Percentiles rank a stretch among this genome's conserved stretches.
Conservation (phyloP, 1,284 basidiomycete genomes). For the Ganoderma boninense region DNA sequence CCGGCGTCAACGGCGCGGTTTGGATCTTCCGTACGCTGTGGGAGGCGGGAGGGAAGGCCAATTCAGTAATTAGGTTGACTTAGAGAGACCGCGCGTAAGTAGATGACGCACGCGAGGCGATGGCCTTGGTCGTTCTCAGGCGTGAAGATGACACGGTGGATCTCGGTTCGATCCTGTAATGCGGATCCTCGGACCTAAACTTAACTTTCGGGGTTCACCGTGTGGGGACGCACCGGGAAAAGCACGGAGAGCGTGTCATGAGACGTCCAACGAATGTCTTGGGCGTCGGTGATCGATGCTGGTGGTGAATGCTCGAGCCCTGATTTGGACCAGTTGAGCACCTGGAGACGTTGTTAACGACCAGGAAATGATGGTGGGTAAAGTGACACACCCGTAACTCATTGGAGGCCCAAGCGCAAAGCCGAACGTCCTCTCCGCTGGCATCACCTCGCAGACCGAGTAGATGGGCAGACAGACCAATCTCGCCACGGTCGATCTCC, state of each 20-base stretch:
- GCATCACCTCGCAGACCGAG: constrained; percentile 45
- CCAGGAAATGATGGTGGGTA: not conserved
- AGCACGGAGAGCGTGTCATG: constrained; percentile 36
- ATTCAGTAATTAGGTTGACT: constrained; percentile 7
- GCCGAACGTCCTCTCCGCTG: constrained; percentile 42
- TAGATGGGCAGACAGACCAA: constrained; percentile 43
- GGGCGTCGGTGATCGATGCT: constrained; percentile 38
- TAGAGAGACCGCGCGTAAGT: not conserved
- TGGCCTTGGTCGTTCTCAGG: constrained; percentile 29
- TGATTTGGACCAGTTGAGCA: constrained; percentile 13
- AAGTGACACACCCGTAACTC: constrained; percentile 50
- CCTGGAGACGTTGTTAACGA: constrained; percentile 7
- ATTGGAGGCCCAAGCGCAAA: constrained; percentile 54
- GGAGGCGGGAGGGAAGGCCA: not conserved
- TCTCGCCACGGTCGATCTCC: constrained; percentile 36
- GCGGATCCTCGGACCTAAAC: constrained; percentile 4
- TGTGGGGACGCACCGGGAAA: constrained; percentile 10
- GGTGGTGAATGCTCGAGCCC: constrained; percentile 8
- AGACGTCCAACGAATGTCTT: constrained; percentile 49
- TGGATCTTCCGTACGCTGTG: constrained; percentile 27
- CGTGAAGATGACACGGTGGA: constrained; percentile 43
- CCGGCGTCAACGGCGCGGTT: constrained; percentile 24
- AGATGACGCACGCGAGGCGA: constrained; percentile 8
- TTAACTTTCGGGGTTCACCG: not conserved
- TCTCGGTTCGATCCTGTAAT: constrained; percentile 53